Evolutionary conservation across 2,329 filamentous ascomycete species (phyloP).

Genomic region (Fusarium sp.): DNA sequence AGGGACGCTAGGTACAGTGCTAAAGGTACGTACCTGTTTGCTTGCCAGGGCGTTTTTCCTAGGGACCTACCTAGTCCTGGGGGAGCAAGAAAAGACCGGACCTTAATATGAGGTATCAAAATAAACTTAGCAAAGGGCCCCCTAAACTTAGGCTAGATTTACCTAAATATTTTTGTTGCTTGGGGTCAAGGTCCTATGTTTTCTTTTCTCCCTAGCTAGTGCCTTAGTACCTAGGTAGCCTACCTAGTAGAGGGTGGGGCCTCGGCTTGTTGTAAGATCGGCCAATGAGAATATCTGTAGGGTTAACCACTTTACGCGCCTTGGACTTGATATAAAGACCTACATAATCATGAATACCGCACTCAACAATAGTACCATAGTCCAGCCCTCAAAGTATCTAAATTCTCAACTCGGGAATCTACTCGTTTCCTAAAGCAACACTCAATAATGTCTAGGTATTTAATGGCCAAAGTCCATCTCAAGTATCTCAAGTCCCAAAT

Average conservation of each 20-base stretch:
- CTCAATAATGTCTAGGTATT: neutral
- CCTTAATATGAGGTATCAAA: too few relatives aligned
- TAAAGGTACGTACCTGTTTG: constrained; percentile 26
- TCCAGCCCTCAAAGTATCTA: neutral
- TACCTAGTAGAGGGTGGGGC: neutral
- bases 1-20: neutral
- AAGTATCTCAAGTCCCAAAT: constrained; percentile 56
- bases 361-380: neutral
- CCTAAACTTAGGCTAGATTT: too few relatives aligned
- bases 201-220: too few relatives aligned
- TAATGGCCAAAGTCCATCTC: constrained; percentile 49
- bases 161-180: too few relatives aligned
- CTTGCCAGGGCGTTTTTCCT: neutral
- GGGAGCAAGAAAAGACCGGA: too few relatives aligned
- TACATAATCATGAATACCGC: neutral
- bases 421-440: neutral
- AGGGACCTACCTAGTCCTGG: neutral
- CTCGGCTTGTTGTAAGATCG: neutral
- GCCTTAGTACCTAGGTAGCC: neutral
- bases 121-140: too few relatives aligned
- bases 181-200: too few relatives aligned
- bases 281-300: neutral
- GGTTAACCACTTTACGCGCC: neutral
- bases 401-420: neutral
- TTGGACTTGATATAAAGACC: neutral